Evolutionary conservation across 805 yeast genomes (phyloP), one percentile per base, ranked within the genome.

Genomic region (Candida manassasensis): DNA sequence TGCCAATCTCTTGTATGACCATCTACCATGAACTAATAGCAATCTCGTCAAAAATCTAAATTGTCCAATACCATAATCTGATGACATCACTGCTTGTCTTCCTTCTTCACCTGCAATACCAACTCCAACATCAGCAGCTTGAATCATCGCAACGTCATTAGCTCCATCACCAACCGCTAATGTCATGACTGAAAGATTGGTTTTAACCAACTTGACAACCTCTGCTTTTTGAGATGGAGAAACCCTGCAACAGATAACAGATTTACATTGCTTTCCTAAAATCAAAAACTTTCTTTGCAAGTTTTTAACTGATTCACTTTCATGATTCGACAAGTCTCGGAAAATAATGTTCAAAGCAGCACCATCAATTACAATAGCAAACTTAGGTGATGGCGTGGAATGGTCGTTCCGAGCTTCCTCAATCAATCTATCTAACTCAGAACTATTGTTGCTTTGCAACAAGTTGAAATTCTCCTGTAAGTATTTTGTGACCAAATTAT

Each of bases 51-150:
- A 59, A 56, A 67, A 84, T 42, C 86, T 59, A 63, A 84, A 84
- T 56, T 84, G 93, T 2, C 88, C 94, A 49, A 84, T 66, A 3
- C 88, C 90, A 55, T 81, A 84, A 62, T 84, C 94, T 0, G 89
- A 77, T 1, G 87, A 77, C 94, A 84, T 84, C 7, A 80, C 93
- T 2, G 94, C 94, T 51, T 83, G 89, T 35, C 93, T 63, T 40
- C 94, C 94, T 61, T 84, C 94, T 48, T 82, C 85, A 44, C 94
- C 94, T 5, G 88, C 90, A 50, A 84, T 83, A 44, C 94, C 94
- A 25, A 84, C 81, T 38, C 94, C 94, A 21, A 84, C 78, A 53
- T 84, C 81, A 4, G 94, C 90, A 21, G 85, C 83, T 50, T 83
- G 90, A 43, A 84, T 84, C 94, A 84, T 84, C 6, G 93, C 84